These are phyloP conservation scores for Paradendryphiella salina DNA, from an alignment of 2,329 filamentous ascomycete species.

Conservation along the genomic window DNA sequence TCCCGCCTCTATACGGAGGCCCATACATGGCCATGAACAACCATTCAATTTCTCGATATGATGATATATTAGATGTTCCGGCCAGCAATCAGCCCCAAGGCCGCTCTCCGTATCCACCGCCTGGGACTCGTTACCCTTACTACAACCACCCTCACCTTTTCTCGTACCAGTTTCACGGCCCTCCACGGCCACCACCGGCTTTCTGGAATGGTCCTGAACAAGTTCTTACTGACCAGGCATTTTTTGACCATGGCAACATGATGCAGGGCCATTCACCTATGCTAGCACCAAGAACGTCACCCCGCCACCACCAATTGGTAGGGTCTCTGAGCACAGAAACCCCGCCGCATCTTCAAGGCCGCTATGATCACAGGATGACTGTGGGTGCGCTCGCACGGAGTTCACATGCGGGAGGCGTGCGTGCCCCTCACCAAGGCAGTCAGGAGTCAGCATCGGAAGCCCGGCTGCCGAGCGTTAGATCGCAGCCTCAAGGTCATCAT, in stretches of 20 bases:
- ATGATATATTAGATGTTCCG: constrained; percentile 11
- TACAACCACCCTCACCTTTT: constrained; percentile 15
- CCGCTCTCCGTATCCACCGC: constrained; percentile 13
- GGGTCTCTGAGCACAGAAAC: constrained; percentile 1
- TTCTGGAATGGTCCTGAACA: constrained; percentile 18
- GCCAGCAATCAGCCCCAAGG: constrained; percentile 14
- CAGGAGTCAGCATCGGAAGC: constrained; percentile 11
- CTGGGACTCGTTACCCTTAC: constrained; percentile 12
- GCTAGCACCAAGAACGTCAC: constrained; percentile 2
- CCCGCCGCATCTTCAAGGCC: constrained; percentile 5
- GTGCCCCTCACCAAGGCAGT: constrained; percentile 14
- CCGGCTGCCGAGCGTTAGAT: constrained; percentile 9
- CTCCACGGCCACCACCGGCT: constrained; percentile 25
- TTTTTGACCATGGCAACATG: constrained; percentile 8
- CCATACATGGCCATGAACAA: constrained; percentile 10
- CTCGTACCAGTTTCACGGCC: constrained; percentile 5
- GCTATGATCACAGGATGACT: constrained; percentile 5
- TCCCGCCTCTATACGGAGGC: constrained; percentile 15
- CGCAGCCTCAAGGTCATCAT: constrained; percentile 19
- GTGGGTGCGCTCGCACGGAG: constrained; percentile 10
- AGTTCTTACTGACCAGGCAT: constrained; percentile 3
- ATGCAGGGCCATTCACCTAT: constrained; percentile 8
- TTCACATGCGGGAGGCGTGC: constrained; percentile 8
- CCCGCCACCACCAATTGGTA: constrained; percentile 2
- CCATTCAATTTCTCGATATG: constrained; percentile 16